These are phyloP conservation scores for Mycena galericulata DNA, from an alignment of 768 basidiomycete species.

Conservation along the genomic window DNA sequence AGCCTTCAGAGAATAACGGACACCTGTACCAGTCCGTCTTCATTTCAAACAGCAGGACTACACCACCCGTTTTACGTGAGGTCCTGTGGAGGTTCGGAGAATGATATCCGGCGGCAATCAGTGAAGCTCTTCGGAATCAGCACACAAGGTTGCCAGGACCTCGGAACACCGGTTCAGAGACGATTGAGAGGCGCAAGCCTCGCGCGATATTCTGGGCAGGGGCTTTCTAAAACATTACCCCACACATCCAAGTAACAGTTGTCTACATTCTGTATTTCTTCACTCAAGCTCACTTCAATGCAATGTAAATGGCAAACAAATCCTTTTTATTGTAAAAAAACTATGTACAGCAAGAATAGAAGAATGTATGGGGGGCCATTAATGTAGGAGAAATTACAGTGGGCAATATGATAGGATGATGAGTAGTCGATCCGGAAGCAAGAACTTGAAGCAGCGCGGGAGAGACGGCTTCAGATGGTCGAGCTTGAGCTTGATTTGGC, in stretches of 20 bases:
- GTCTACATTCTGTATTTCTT: neutral
- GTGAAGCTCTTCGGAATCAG: neutral
- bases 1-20: no score
- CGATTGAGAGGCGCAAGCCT: neutral
- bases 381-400: neutral
- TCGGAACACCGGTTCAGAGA: neutral
- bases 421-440: neutral
- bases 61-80: no score
- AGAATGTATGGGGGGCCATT: no score
- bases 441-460: neutral
- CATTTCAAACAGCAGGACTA: no score
- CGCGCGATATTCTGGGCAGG: neutral
- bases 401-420: neutral
- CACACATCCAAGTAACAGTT: neutral
- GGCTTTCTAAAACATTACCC: neutral
- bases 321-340: neutral
- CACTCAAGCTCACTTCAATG: neutral
- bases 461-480: neutral
- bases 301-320: neutral
- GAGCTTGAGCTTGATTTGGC: neutral
- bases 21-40: no score
- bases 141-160: neutral
- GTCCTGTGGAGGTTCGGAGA: no score
- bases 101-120: neutral
- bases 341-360: neutral